Evolutionary conservation across 495 filamentous ascomycete genomes (phyloP).

Genomic region (Neurospora sp.): DNA sequence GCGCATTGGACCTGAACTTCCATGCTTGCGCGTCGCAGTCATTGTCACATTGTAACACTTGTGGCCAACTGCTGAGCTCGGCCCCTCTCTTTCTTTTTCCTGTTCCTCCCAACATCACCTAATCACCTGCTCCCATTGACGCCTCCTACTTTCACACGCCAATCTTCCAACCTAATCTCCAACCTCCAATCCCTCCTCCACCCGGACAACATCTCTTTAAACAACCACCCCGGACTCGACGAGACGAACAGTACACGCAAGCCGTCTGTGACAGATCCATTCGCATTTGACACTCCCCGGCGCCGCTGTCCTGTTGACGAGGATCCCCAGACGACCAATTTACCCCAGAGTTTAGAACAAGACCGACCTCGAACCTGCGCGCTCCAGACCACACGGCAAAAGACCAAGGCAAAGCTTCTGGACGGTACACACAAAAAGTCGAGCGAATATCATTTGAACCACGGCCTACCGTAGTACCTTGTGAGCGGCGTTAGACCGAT

Average conservation of each 20-base stretch:
- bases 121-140: not conserved
- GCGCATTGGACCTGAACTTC: not conserved
- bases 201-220: not conserved
- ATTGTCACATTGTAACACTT: not conserved
- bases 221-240: not conserved
- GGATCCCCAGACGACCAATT: not conserved
- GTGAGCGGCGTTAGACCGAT: not conserved
- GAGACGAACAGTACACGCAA: not conserved
- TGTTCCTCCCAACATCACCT: not conserved
- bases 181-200: not conserved
- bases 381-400: not conserved
- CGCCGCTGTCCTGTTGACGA: not conserved
- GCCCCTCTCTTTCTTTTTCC: not conserved
- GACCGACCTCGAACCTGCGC: not conserved
- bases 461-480: not conserved
- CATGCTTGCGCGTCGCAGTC: not conserved
- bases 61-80: not conserved
- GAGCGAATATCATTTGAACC: not conserved
- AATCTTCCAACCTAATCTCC: not conserved
- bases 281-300: not conserved
- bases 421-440: not conserved
- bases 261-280: not conserved
- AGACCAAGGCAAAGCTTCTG: not conserved
- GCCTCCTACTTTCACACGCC: not conserved
- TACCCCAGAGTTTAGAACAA: not conserved